These are phyloP conservation scores for Nepenthes mirabilis DNA, from an alignment of 148 eudicot species.

Conservation along the genomic window DNA sequence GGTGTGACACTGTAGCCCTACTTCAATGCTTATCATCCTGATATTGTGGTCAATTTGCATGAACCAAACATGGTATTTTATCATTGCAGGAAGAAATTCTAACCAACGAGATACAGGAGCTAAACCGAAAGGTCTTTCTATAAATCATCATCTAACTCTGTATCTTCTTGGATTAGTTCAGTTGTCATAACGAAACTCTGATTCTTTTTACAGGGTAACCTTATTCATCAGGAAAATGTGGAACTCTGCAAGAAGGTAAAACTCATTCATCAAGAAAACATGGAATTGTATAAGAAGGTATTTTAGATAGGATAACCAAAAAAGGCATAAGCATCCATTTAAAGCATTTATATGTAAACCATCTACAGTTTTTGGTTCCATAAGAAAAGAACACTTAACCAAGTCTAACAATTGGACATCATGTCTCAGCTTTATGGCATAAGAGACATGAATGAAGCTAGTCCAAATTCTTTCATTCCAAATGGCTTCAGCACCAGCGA, in stretches of 20 bases:
- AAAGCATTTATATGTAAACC: background rate
- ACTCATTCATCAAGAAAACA: slow-evolving; percentile 30
- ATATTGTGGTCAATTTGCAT: background rate
- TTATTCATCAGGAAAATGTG: slow-evolving; percentile 52
- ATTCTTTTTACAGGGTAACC: slow-evolving; percentile 32
- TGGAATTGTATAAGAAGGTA: slow-evolving; percentile 38
- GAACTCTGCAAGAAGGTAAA: slow-evolving; percentile 70
- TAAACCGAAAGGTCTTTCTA: slow-evolving; percentile 38
- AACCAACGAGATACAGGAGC: slow-evolving; percentile 50
- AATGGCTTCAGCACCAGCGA: slow-evolving; percentile 19
- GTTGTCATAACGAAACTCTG: background rate
- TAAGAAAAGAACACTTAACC: background rate
- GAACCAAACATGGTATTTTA: background rate
- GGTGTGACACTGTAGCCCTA: slow-evolving; percentile 18
- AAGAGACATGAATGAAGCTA: slow-evolving; percentile 15
- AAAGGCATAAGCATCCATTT: background rate
- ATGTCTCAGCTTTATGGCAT: slow-evolving; percentile 31
- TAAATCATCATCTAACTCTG: background rate
- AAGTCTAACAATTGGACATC: background rate
- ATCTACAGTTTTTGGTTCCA: background rate
- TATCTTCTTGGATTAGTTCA: background rate
- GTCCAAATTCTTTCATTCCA: slow-evolving; percentile 13
- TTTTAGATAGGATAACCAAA: background rate
- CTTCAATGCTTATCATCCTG: background rate
- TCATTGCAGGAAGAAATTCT: slow-evolving; percentile 41